phyloP scores from a whole-genome alignment of 2,329 filamentous ascomycete genomes.

The Aspergillus quadrilineatus region DNA sequence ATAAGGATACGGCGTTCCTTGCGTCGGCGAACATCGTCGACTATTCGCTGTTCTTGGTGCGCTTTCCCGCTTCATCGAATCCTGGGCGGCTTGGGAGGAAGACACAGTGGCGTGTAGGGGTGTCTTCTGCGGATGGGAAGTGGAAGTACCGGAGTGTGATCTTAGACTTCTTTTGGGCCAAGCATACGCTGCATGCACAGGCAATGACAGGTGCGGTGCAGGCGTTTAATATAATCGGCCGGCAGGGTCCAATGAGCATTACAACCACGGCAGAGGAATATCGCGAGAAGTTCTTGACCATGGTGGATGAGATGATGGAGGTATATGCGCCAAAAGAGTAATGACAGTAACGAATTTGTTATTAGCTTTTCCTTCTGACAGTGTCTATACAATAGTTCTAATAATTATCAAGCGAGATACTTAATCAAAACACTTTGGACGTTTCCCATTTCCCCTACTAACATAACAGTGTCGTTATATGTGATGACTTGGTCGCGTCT shows the following conservation, averaged over 20 bases:
- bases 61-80: slow-evolving; percentile 48
- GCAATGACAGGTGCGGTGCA: slow-evolving; percentile 66
- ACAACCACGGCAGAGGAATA: slow-evolving; percentile 70
- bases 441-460: neutral
- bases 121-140: slow-evolving; percentile 61
- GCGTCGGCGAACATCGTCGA: slow-evolving; percentile 66
- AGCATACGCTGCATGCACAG: slow-evolving; percentile 66
- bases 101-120: slow-evolving; percentile 60
- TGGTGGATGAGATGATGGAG: slow-evolving; percentile 51
- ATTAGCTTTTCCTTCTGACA: neutral
- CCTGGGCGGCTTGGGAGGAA: slow-evolving; percentile 32
- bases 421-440: neutral
- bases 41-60: slow-evolving; percentile 71
- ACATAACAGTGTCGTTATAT: slow-evolving; percentile 5
- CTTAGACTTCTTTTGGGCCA: slow-evolving; percentile 77
- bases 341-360: neutral
- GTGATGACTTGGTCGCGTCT: neutral
- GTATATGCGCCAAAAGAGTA: slow-evolving; percentile 19
- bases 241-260: slow-evolving; percentile 71
- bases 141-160: slow-evolving; percentile 67
- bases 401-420: neutral
- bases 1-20: slow-evolving; percentile 64
- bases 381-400: neutral
- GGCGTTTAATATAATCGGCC: slow-evolving; percentile 61
- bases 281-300: slow-evolving; percentile 54